Evolutionary conservation across 352 stramenopile species (phyloP), one percentile per base, ranked within the genome.

Genomic region (Phytophthora constricta): DNA sequence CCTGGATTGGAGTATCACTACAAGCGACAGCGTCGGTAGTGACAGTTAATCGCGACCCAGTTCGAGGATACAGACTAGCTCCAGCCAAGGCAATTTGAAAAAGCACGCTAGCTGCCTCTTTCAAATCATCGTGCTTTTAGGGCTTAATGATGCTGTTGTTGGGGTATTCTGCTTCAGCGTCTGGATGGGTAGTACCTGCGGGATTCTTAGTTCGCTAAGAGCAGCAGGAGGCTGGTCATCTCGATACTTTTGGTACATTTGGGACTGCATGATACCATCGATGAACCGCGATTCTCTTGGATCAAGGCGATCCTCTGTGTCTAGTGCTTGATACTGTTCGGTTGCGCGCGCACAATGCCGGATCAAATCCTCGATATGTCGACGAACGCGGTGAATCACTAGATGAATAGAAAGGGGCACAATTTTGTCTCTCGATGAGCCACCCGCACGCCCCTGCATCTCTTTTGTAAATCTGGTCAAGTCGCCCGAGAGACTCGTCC

Each of bases 241-340:
- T 49, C 67, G 64, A 39, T 86, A 84, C 63, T 82, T 84, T 46
- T 85, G 77, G 55, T 78, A 84, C 79, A 86, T 86, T 23, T 87
- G 77, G 1, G 79, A 80, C 42, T 77, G 56, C 65, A 72, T 74
- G 47, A 87, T 57, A 3, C 51, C 42, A 9, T 66, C 54, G 9
- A 77, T 53, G 4, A 87, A 78, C 9, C 59, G 50, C 31, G 60
- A 33, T 17, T 76, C 68, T 9, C 22, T 56, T n/a, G 23, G 48
- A 43, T 64, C 17, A 17, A 75, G 43, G n/a, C 31, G n/a, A 16
- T 62, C 4, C 25, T 39, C 42, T 22, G 17, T 17, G 22, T 42
- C 34, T 23, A 56, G 43, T 5, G 13, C 22, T 16, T 39, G 23
- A 53, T 54, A 31, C 9, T 55, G 13, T 2, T 58, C 52, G 27